Evolutionary conservation across 2,329 filamentous ascomycete species (phyloP), one percentile per base, ranked within the genome.

Genomic region (Stagonosporopsis vannaccii): DNA sequence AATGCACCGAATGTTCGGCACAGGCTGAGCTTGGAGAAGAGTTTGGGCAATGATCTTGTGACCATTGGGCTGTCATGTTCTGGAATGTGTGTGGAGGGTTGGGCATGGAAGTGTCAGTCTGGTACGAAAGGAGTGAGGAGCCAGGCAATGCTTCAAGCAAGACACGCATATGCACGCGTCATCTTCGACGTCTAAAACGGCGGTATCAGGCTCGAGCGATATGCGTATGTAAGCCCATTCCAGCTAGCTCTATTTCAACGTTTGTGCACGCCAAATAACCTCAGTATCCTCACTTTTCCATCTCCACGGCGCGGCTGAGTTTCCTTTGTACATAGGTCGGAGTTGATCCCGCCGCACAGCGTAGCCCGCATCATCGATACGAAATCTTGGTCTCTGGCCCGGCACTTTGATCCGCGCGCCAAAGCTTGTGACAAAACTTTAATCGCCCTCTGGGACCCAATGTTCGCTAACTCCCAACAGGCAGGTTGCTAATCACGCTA

Each of bases 11-110:
- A 44, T n/a, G 22, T 47, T 44, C 36, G 36, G 26, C 28, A 48
- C 20, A 45, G 56, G 51, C 50, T 53, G 50, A 54, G 43, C 44
- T 42, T 47, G 45, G 51, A 51, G 22, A 51, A 19, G 5, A 12
- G 17, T 37, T 37, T 41, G 42, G 30, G 22, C 12, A 25, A 6
- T 26, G 30, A 39, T 51, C 19, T 51, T 43, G 37, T 49, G 40
- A 42, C 46, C 43, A 46, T 58, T 51, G 32, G 51, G 25, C 42
- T 51, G 25, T 42, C 53, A 54, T 61, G 53, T 58, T 58, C 56
- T 61, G 51, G 59, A 57, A 55, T 45, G 12, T 43, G 26, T 35
- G 36, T 51, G 41, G 37, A 20, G 13, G 28, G 25, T 49, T 28
- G 25, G 19, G 30, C 36, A 17, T 43, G 43, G 7, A 15, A 11